These are phyloP conservation scores for Rubroshorea leprosula DNA, from an alignment of 345 rosid species.

Conservation along the genomic window DNA sequence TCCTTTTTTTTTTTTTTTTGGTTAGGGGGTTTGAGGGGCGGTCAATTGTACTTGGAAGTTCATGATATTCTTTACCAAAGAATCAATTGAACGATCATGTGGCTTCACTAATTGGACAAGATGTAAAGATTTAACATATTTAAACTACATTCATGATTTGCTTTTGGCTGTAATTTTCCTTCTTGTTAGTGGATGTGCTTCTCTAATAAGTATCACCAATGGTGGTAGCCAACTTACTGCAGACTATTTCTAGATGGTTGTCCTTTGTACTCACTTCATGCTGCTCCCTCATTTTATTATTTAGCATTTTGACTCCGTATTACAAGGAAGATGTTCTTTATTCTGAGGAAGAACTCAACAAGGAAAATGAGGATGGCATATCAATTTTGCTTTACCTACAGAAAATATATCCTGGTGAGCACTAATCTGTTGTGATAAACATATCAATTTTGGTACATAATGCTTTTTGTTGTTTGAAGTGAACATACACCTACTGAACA, in stretches of 20 bases:
- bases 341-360: slow-evolving; percentile 44
- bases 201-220: neutral
- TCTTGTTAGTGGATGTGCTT: neutral
- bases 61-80: neutral
- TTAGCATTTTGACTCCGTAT: slow-evolving; percentile 72
- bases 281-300: slow-evolving; percentile 13
- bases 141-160: neutral
- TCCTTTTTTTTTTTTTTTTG: too few species aligned
- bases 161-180: too few species aligned
- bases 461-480: neutral
- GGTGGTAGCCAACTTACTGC: neutral
- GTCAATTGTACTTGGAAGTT: neutral
- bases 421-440: neutral
- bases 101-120: too few species aligned
- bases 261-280: neutral
- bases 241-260: neutral
- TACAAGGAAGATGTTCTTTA: slow-evolving; percentile 68
- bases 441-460: neutral
- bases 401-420: slow-evolving; percentile 72
- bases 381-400: slow-evolving; percentile 77
- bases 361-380: slow-evolving; percentile 78
- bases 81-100: neutral
- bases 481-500: neutral
- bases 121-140: too few species aligned
- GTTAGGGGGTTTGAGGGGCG: neutral